A percentile compares a stretch with the other conserved stretches of the same genome.
Conservation (phyloP, 129 eudicot genomes). For the Flaveria bidentis region DNA sequence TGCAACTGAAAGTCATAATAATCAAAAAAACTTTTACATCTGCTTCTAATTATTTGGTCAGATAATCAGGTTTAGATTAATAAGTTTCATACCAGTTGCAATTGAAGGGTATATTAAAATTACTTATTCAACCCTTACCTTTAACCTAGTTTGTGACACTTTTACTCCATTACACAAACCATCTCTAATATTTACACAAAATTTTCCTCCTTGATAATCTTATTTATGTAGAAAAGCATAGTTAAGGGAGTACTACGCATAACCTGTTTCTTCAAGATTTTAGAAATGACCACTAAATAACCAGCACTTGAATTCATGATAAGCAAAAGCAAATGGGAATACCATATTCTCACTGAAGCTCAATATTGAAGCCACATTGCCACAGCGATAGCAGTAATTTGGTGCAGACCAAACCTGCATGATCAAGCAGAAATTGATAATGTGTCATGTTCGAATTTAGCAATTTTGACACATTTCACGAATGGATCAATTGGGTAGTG, state of each 20-base stretch:
- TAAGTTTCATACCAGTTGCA: no score
- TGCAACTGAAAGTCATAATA: background rate
- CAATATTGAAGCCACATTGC: constrained; percentile 95
- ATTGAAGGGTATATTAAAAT: background rate
- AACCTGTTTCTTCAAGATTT: background rate
- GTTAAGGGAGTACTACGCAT: background rate
- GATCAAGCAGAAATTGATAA: constrained; percentile 8
- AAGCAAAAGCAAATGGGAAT: constrained; percentile 10
- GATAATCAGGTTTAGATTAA: no score
- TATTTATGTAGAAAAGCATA: background rate
- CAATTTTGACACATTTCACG: background rate
- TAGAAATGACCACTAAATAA: background rate
- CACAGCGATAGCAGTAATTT: constrained; percentile 98
- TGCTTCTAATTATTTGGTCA: background rate
- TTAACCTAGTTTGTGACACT: background rate
- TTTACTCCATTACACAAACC: background rate
- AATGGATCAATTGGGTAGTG: background rate
- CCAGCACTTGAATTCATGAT: constrained; percentile 4
- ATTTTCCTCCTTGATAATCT: background rate
- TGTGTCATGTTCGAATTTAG: background rate
- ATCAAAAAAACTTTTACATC: background rate
- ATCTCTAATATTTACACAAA: background rate
- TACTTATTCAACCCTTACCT: background rate
- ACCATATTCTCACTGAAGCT: constrained; percentile 98
- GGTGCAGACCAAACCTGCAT: constrained; percentile 99